Percentiles rank a stretch among this genome's conserved stretches.
phyloP scores from a whole-genome alignment of 139 green algal species.

The Tetratostichococcus sp. region DNA sequence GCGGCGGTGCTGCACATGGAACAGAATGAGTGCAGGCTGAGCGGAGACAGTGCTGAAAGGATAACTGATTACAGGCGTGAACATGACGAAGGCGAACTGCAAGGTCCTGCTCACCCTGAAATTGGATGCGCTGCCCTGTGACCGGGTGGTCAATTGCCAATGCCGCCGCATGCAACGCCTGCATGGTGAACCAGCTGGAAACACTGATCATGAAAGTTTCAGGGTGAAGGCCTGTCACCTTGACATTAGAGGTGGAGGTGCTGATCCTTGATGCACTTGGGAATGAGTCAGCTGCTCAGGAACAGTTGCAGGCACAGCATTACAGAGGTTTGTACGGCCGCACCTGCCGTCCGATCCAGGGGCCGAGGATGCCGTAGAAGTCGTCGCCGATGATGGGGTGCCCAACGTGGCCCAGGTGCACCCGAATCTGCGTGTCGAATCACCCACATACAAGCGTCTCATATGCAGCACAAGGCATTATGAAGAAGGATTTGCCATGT shows the following conservation, averaged over 20 bases:
- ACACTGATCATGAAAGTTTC: no score
- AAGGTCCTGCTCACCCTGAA: constrained; percentile 16
- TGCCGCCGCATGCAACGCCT: constrained; percentile 61
- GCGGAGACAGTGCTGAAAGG: neutral
- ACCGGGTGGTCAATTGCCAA: constrained; percentile 45
- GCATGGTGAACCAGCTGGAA: constrained; percentile 24
- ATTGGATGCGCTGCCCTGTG: constrained; percentile 26
- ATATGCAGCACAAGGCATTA: no score
- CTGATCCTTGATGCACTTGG: no score
- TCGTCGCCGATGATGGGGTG: constrained; percentile 69
- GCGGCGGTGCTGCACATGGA: constrained; percentile 40
- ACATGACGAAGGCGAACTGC: no score
- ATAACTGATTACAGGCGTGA: no score
- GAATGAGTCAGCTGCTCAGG: no score
- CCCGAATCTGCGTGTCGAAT: constrained; percentile 51
- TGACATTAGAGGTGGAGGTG: no score
- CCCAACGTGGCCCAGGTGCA: constrained; percentile 61
- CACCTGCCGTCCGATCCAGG: constrained; percentile 51
- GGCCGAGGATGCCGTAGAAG: constrained; percentile 57
- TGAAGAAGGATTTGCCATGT: no score
- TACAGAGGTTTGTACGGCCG: no score
- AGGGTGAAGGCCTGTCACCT: no score
- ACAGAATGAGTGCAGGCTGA: no score
- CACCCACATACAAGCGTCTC: neutral
- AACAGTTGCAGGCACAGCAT: constrained; percentile 3